phyloP scores from a whole-genome alignment of 352 stramenopile genomes.

The Phytophthora pinifolia region DNA sequence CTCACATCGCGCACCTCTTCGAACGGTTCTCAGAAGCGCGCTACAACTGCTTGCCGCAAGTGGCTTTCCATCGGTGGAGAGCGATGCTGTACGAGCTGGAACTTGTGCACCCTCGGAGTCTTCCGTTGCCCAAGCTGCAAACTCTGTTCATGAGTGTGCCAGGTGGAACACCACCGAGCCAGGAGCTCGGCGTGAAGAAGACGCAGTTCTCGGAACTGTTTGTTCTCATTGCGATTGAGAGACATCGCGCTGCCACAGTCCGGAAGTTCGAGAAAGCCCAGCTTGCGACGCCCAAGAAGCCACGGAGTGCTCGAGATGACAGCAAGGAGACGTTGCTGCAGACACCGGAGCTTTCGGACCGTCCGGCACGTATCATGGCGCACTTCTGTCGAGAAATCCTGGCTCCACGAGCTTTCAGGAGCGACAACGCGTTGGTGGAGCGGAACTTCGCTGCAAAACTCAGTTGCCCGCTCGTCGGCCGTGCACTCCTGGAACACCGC shows the following conservation, averaged over 20 bases:
- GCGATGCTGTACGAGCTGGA: constrained; percentile 36
- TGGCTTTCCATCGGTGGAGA: constrained; percentile 37
- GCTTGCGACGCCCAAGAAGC: constrained; percentile 2
- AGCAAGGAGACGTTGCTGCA: constrained; percentile 3
- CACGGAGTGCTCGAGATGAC: background rate
- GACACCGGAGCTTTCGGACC: constrained; percentile 2
- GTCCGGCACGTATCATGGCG: constrained; percentile 37
- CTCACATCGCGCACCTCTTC: constrained; percentile 49
- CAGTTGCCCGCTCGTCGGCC: constrained; percentile 40
- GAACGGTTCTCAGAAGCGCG: constrained; percentile 32
- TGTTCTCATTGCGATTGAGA: constrained; percentile 33
- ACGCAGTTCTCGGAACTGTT: constrained; percentile 33
- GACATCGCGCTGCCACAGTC: constrained; percentile 6
- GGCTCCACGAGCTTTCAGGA: constrained; percentile 19
- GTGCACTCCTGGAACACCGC: constrained; percentile 54
- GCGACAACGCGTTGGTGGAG: constrained; percentile 22
- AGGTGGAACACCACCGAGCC: constrained; percentile 7
- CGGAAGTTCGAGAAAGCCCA: constrained; percentile 14
- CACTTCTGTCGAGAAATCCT: constrained; percentile 47
- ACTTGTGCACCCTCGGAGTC: constrained; percentile 24
- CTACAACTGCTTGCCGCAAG: constrained; percentile 28
- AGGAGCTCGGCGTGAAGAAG: constrained; percentile 26
- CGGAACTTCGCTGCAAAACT: constrained; percentile 46
- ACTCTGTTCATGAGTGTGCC: constrained; percentile 26
- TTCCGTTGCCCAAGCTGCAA: constrained; percentile 26